A percentile compares a stretch with the other conserved stretches of the same genome.
Evolutionary conservation across 495 filamentous ascomycete species (phyloP).

Genomic region (Oleoguttula mirabilis): DNA sequence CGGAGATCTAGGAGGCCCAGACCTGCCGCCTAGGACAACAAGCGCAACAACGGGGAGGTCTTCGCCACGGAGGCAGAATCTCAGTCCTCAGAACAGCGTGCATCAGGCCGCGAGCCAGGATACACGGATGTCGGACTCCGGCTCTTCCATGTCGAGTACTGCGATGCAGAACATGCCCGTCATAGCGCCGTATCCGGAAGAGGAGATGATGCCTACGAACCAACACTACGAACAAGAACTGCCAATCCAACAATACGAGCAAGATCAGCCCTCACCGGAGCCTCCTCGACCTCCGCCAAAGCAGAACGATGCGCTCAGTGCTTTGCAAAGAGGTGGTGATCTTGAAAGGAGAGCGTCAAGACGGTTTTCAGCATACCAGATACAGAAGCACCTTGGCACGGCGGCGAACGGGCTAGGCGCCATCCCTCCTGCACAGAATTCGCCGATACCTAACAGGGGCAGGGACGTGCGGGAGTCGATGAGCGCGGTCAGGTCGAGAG

Average conservation of each 20-base stretch:
- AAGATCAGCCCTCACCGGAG: constrained; percentile 41
- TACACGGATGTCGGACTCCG: constrained; percentile 22
- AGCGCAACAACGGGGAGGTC: constrained; percentile 25
- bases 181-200: constrained; percentile 50
- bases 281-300: constrained; percentile 53
- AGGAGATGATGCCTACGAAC: constrained; percentile 38
- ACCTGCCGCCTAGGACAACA: constrained; percentile 36
- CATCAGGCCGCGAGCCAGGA: constrained; percentile 38
- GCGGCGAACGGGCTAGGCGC: constrained; percentile 73
- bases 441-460: constrained; percentile 77
- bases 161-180: constrained; percentile 58
- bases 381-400: constrained; percentile 79
- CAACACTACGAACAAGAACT: constrained; percentile 25
- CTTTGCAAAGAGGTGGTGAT: constrained; percentile 79
- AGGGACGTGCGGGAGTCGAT: constrained; percentile 82
- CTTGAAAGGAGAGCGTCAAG: constrained; percentile 87
- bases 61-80: constrained; percentile 25
- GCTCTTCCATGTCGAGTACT: constrained; percentile 51
- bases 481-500: constrained; percentile 76
- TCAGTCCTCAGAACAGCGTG: constrained; percentile 24
- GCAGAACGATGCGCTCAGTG: constrained; percentile 81
- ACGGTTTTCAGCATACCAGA: constrained; percentile 89
- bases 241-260: not conserved
- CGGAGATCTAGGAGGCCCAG: constrained; percentile 37
- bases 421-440: constrained; percentile 66